phyloP scores from a whole-genome alignment of 352 stramenopile species.

The Globisporangium alternatum region DNA sequence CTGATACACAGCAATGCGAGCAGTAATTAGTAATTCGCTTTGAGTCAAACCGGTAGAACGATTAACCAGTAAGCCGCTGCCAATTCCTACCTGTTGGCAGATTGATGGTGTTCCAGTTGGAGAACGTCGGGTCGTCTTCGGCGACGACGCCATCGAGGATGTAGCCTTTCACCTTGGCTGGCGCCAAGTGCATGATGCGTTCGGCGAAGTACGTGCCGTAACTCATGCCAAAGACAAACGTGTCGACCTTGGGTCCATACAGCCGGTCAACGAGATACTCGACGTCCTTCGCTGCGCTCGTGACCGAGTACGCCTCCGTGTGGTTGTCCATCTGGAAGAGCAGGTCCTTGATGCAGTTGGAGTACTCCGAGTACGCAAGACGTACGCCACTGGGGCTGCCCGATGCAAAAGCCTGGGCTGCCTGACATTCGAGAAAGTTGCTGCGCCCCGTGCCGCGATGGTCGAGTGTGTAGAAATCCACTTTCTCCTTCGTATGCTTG shows the following conservation, averaged over 20 bases:
- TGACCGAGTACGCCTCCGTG: constrained; percentile 35
- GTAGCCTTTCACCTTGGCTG: constrained; percentile 25
- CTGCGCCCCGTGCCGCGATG: constrained; percentile 51
- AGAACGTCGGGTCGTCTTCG: constrained; percentile 12
- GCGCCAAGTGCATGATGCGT: constrained; percentile 34
- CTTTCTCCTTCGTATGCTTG: constrained; percentile 9
- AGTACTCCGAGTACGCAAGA: constrained; percentile 24
- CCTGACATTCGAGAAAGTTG: constrained; percentile 35
- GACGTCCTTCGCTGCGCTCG: constrained; percentile 39
- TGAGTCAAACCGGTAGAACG: neutral
- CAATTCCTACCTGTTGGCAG: neutral
- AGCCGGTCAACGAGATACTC: constrained; percentile 24
- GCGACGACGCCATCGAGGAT: constrained; percentile 27
- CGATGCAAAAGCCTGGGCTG: constrained; percentile 26
- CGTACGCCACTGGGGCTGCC: constrained; percentile 20
- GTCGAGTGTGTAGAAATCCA: constrained; percentile 51
- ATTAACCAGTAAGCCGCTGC: neutral
- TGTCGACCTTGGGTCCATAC: constrained; percentile 8
- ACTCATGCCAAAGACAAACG: constrained; percentile 34
- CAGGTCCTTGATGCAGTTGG: constrained; percentile 32
- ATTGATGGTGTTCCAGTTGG: constrained; percentile 9
- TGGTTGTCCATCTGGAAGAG: constrained; percentile 35
- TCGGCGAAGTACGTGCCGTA: constrained; percentile 30
- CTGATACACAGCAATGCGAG: neutral
- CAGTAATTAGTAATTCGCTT: neutral